These are phyloP conservation scores for Lolium rigidum DNA, from an alignment of 176 grass and related monocot species.

Conservation along the genomic window DNA sequence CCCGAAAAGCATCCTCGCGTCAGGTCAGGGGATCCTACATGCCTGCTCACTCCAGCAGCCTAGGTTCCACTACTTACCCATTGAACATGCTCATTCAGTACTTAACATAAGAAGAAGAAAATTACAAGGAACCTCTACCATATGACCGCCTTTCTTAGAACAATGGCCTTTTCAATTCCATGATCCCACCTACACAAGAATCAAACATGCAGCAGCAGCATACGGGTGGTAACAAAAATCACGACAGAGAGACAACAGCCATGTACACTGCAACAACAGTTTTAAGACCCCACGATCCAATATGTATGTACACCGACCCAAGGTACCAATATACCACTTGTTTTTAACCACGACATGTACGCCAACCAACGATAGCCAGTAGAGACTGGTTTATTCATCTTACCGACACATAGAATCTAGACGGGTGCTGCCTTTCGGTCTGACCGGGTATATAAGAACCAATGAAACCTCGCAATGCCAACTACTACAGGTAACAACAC, in stretches of 20 bases:
- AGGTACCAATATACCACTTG: constrained; percentile 43
- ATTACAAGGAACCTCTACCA: too few relatives aligned
- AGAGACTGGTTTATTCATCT: constrained; percentile 45
- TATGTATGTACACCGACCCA: constrained; percentile 58
- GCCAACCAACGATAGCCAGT: constrained; percentile 18
- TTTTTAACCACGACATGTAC: constrained; percentile 50
- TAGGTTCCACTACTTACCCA: neutral
- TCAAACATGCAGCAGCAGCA: neutral
- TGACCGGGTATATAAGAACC: constrained; percentile 32
- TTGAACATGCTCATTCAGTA: too few relatives aligned
- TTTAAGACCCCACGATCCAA: constrained; percentile 20
- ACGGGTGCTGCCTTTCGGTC: constrained; percentile 33
- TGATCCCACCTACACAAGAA: neutral
- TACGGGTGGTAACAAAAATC: neutral
- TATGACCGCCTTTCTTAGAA: neutral
- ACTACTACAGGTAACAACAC: constrained; percentile 17
- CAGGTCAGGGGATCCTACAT: neutral
- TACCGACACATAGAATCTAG: constrained; percentile 43
- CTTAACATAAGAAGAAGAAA: neutral
- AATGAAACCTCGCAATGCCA: constrained; percentile 44
- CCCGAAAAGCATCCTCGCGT: too few relatives aligned
- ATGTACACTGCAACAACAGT: constrained; percentile 38
- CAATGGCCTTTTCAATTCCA: neutral
- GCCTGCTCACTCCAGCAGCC: neutral
- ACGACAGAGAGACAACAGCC: neutral